Conservation (phyloP, 306 rosid species). For the Albizia julibrissin region DNA sequence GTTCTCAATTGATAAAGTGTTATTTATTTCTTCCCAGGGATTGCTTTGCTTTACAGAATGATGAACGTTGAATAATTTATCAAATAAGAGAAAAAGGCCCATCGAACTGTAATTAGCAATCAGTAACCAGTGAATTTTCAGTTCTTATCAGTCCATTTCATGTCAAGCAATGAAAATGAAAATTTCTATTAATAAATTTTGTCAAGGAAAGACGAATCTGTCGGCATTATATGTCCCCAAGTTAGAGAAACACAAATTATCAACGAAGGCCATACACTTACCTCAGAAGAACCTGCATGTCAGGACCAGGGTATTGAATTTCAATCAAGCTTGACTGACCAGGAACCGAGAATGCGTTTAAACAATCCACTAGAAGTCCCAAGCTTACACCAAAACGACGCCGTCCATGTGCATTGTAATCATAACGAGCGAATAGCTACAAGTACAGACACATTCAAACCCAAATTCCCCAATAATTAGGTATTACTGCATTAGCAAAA, state of each 20-base stretch:
- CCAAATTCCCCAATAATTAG: not conserved
- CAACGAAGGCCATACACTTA: slow-evolving; percentile 33
- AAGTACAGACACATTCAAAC: not conserved
- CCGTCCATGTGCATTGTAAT: slow-evolving; percentile 74
- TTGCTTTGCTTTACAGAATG: not conserved
- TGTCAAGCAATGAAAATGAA: not conserved
- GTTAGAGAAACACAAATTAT: not conserved
- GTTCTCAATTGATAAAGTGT: slow-evolving; percentile 11
- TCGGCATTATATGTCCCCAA: not conserved
- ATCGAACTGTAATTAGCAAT: slow-evolving; percentile 5
- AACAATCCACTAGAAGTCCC: slow-evolving; percentile 80
- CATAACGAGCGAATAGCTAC: slow-evolving; percentile 76
- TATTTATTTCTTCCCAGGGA: not conserved
- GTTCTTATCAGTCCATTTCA: not conserved
- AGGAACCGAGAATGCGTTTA: slow-evolving; percentile 81
- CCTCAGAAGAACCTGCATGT: slow-evolving; percentile 95
- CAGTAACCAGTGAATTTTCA: not conserved
- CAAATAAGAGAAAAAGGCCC: not conserved
- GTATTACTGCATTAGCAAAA: not conserved
- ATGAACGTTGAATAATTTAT: not conserved
- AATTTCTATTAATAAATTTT: not conserved
- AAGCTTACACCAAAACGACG: slow-evolving; percentile 91
- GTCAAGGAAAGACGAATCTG: not conserved
- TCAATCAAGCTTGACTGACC: slow-evolving; percentile 63
- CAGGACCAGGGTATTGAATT: slow-evolving; percentile 89